Percentiles rank a stretch among this genome's conserved stretches.
Conservation (phyloP, 805 yeast species). For the Candida corydali region DNA sequence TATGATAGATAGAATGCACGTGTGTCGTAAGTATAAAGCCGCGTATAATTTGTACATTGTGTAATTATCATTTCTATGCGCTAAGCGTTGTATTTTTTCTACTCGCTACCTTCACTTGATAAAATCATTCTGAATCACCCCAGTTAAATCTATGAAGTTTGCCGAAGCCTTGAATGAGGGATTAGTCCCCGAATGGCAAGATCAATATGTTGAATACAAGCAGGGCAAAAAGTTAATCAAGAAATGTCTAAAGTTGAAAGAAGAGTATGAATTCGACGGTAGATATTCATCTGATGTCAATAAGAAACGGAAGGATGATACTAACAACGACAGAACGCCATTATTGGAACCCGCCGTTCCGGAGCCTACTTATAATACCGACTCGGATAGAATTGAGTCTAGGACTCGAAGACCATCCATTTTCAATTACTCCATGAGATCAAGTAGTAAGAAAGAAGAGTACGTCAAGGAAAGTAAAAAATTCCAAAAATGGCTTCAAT, state of each 20-base stretch:
- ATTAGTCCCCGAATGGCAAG: constrained; percentile 84
- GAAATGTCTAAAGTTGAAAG: constrained; percentile 18
- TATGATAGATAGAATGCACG: constrained; percentile 34
- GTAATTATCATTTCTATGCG: too few relatives aligned
- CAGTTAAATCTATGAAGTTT: constrained; percentile 50
- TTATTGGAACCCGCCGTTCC: constrained; percentile 13
- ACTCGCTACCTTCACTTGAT: background rate
- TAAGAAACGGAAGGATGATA: background rate
- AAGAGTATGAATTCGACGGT: constrained; percentile 6
- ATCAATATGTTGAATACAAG: constrained; percentile 71
- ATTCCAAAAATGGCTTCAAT: constrained; percentile 66
- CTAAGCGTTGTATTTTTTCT: too few relatives aligned
- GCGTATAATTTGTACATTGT: background rate
- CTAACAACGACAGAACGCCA: constrained; percentile 24
- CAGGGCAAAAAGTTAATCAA: constrained; percentile 52
- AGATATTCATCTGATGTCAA: background rate
- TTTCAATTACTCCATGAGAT: constrained; percentile 18
- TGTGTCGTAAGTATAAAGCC: background rate
- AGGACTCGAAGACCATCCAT: constrained; percentile 15
- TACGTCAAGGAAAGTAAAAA: constrained; percentile 38
- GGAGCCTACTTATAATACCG: background rate
- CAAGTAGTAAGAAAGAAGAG: constrained; percentile 17
- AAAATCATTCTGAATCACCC: background rate
- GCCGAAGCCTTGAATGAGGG: constrained; percentile 64
- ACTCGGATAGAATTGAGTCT: background rate